Base-by-base conservation (phyloP, 306 rosid genomes). In the Gillenia trifoliata region DNA sequence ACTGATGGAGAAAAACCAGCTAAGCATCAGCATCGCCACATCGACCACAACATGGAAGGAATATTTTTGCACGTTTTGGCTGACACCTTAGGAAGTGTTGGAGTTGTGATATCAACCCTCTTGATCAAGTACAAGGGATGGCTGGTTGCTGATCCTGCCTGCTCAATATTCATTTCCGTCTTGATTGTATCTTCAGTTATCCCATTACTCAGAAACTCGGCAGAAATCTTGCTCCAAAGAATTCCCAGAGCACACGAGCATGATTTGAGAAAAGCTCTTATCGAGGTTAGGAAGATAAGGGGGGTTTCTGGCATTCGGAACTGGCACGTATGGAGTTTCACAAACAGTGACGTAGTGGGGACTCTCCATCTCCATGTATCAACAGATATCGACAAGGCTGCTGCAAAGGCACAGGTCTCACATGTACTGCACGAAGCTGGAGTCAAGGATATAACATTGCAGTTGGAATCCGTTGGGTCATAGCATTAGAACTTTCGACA, bases 1-100 rank as follows among this genome's bases (percentile, higher is more conserved):
- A 11, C 59, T 67, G 74, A 69, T 19, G 71, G 75, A 13, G 82
- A 77, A 47, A 78, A 72, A 54, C 56, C 82, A 30, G 55, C 73
- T 64, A 80, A 81, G 77, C 92, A 85, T 54, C 82, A 66, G 23
- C 97, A 89, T 73, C 93, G 23, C 75, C 98, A 94, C 79, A 86
- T 94, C 19, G 98, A 94, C 86, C 98, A 91, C 91, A 94, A 94
- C 74, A 94, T 94, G 98, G 97, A 94, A 90, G 98, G 98, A 68
- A 91, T 94, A 78, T 94, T 91, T 79, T 79, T 94, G 82, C 98
- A 94, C 64, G 97, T 94, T 77, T 83, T 94, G 82, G 98, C 98
- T 28, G 98, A 94, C 82, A 94, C 98, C 4, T 6, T 94, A 85
- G 98, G 98, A 57, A 94, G 98, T 79, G 98, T 94, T 19, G 98